Evolutionary conservation across 495 filamentous ascomycete genomes (phyloP).

Genomic region (Lichina pygmaea): DNA sequence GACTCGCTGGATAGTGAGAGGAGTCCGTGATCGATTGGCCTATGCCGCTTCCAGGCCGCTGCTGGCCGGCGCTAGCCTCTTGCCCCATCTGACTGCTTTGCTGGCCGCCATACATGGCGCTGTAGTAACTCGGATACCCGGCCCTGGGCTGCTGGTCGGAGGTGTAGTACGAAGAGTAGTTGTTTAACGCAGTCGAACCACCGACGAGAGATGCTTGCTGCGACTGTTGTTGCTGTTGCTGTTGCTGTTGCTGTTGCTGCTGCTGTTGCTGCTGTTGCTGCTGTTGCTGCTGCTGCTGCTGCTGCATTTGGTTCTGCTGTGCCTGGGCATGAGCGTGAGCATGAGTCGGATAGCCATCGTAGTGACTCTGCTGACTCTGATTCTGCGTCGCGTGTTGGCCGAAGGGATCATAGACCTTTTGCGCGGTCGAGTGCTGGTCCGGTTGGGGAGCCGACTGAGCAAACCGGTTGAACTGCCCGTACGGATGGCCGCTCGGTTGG

Average conservation of each 20-base stretch:
- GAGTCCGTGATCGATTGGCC: constrained; percentile 46
- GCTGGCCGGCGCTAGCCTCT: constrained; percentile 41
- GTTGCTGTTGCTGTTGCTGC: constrained; percentile 20
- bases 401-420: constrained; percentile 79
- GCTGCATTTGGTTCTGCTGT: constrained; percentile 55
- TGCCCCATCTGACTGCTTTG: constrained; percentile 33
- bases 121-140: constrained; percentile 56
- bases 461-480: constrained; percentile 46
- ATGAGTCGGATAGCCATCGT: constrained; percentile 24
- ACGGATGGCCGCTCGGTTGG: constrained; percentile 14
- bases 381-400: constrained; percentile 33
- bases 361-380: constrained; percentile 10
- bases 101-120: constrained; percentile 42
- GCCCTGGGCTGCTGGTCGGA: constrained; percentile 47
- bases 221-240: constrained; percentile 15
- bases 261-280: constrained; percentile 28
- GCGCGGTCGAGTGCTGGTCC: constrained; percentile 30
- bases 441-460: constrained; percentile 21
- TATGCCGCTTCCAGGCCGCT: constrained; percentile 48
- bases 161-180: constrained; percentile 70
- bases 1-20: constrained; percentile 47
- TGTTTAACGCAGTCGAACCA: constrained; percentile 47
- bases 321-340: not conserved
- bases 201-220: constrained; percentile 20
- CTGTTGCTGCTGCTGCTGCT: constrained; percentile 29